Evolutionary conservation across 1,284 basidiomycete species (phyloP).

Genomic region (Cryptococcus jaspeensis): DNA sequence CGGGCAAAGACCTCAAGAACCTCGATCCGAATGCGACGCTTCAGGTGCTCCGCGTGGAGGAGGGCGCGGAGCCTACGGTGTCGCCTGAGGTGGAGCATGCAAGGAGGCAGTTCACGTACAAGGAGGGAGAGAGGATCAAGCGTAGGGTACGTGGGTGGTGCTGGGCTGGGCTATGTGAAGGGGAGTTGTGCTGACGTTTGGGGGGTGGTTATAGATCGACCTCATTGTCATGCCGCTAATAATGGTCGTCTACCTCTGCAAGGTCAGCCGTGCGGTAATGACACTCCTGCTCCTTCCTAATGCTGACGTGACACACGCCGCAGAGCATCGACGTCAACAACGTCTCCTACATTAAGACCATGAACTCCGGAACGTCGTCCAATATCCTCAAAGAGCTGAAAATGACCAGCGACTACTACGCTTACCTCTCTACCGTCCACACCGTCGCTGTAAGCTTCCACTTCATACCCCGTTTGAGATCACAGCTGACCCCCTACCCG

Average conservation of each 20-base stretch:
- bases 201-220: no score
- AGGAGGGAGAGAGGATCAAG: constrained; percentile 12
- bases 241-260: constrained; percentile 21
- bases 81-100: no score
- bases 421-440: constrained; percentile 21
- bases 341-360: constrained; percentile 22
- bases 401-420: constrained; percentile 29
- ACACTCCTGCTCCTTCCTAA: no score
- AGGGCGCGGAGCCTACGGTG: no score
- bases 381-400: constrained; percentile 29
- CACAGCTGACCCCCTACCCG: no score
- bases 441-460: constrained; percentile 18
- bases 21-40: no score
- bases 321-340: constrained; percentile 23
- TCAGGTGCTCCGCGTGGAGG: no score
- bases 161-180: no score
- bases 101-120: constrained; percentile 13
- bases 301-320: no score
- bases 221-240: constrained; percentile 16
- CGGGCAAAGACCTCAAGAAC: no score
- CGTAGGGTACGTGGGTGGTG: constrained; percentile 13
- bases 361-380: constrained; percentile 17
- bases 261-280: constrained; percentile 6
- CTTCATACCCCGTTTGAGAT: neutral
- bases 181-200: no score